Evolutionary conservation across 2,329 filamentous ascomycete species (phyloP).

Genomic region (Aureobasidium namibiae): DNA sequence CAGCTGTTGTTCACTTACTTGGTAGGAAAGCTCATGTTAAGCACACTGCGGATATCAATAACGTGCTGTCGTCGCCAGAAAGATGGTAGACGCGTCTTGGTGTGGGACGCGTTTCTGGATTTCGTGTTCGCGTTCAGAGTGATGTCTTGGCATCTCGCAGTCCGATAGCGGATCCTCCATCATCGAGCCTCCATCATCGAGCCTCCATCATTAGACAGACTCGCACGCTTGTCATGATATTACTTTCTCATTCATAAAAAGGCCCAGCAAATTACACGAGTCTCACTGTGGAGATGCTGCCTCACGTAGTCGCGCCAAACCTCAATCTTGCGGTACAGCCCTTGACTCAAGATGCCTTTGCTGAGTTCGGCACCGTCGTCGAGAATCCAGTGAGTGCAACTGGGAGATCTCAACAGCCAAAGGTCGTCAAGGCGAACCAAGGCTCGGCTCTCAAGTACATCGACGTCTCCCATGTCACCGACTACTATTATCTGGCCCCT

Average conservation of each 20-base stretch:
- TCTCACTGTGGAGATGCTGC: not conserved
- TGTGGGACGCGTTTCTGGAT: slow-evolving; percentile 10
- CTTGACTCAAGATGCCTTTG: slow-evolving; percentile 63
- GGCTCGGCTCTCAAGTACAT: slow-evolving; percentile 81
- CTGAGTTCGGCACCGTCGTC: slow-evolving; percentile 75
- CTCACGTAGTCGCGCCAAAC: slow-evolving; percentile 30
- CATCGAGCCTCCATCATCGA: not conserved
- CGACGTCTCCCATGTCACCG: slow-evolving; percentile 63
- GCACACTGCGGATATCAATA: not conserved
- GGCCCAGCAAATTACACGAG: not conserved
- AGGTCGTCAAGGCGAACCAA: slow-evolving; percentile 65
- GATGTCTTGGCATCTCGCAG: not conserved
- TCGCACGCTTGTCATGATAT: not conserved
- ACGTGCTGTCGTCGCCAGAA: not conserved
- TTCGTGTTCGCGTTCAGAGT: not conserved
- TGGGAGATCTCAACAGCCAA: slow-evolving; percentile 23
- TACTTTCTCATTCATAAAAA: not conserved
- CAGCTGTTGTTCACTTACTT: not conserved
- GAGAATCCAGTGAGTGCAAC: slow-evolving; percentile 48
- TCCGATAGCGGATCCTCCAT: too few relatives aligned
- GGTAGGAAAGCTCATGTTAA: slow-evolving; percentile 6
- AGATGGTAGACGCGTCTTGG: not conserved
- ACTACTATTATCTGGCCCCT: slow-evolving; percentile 61
- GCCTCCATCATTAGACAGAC: not conserved
- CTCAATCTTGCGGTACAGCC: slow-evolving; percentile 49